Percentiles rank a stretch among this genome's conserved stretches.
Conservation (phyloP, 345 rosid genomes). For the Eucalyptus cloeziana region DNA sequence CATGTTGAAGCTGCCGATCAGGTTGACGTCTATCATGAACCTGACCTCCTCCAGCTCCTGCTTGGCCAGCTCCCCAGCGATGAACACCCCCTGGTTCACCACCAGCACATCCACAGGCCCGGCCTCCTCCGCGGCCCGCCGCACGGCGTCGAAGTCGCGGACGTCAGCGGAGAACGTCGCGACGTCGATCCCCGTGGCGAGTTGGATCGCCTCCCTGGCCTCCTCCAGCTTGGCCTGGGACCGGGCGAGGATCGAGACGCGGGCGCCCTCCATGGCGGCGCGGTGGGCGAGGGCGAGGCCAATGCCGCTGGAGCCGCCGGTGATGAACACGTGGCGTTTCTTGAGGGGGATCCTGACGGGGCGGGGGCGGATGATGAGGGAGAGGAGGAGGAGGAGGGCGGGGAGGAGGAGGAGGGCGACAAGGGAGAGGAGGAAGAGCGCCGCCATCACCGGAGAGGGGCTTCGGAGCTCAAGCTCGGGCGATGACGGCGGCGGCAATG, state of each 20-base stretch:
- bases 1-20: conserved; percentile 73
- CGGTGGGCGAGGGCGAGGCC: conserved; percentile 71
- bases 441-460: background rate
- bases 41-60: conserved; percentile 60
- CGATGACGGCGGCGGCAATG: rapidly evolving
- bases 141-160: conserved; percentile 51
- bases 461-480: background rate
- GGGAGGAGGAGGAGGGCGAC: conserved; percentile 27
- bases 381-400: conserved; percentile 24
- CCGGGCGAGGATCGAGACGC: conserved; percentile 67
- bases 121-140: conserved; percentile 32
- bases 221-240: conserved; percentile 51
- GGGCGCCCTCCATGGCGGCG: conserved; percentile 68
- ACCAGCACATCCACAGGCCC: conserved; percentile 67
- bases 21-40: conserved; percentile 71
- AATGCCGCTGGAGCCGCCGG: conserved; percentile 90
- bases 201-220: conserved; percentile 45
- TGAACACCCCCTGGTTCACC: conserved; percentile 72
- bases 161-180: conserved; percentile 66
- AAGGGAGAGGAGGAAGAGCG: background rate
- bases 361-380: conserved; percentile 39
- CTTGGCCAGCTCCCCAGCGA: conserved; percentile 44
- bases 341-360: conserved; percentile 52
- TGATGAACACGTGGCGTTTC: conserved; percentile 72
- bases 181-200: conserved; percentile 60